Evolutionary conservation across 2,329 filamentous ascomycete species (phyloP).

Genomic region (Talaromyces verruculosus): DNA sequence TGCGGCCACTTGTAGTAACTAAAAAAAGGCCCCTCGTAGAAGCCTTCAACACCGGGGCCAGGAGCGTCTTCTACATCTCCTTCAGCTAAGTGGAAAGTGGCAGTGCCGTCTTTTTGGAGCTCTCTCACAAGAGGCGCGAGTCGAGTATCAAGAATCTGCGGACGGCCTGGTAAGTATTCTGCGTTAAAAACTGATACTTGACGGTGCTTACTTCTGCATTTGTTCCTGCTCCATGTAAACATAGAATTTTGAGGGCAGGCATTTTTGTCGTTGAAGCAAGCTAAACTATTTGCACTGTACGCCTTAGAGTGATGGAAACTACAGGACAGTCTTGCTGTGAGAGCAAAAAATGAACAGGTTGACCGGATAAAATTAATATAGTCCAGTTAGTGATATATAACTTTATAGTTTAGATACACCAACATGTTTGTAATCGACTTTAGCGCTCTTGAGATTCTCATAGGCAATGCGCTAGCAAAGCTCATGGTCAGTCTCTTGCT

Average conservation of each 20-base stretch:
- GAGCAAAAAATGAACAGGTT: neutral
- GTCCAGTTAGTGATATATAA: neutral
- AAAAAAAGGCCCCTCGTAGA: constrained; percentile 35
- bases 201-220: neutral
- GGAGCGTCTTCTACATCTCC: constrained; percentile 32
- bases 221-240: neutral
- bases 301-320: neutral
- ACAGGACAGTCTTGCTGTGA: neutral
- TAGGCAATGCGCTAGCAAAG: neutral
- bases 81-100: constrained; percentile 33
- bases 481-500: neutral
- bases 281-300: neutral
- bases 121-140: constrained; percentile 19
- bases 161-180: neutral
- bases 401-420: neutral
- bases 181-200: neutral
- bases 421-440: neutral
- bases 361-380: neutral
- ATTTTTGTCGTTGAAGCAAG: neutral
- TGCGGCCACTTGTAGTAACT: constrained; percentile 35
- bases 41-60: constrained; percentile 32
- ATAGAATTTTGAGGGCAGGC: neutral
- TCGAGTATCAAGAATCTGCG: neutral
- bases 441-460: neutral
- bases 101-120: constrained; percentile 32